Evolutionary conservation across 352 stramenopile genomes (phyloP), one percentile per base, ranked within the genome.

Genomic region (Thalassiosira exigua): DNA sequence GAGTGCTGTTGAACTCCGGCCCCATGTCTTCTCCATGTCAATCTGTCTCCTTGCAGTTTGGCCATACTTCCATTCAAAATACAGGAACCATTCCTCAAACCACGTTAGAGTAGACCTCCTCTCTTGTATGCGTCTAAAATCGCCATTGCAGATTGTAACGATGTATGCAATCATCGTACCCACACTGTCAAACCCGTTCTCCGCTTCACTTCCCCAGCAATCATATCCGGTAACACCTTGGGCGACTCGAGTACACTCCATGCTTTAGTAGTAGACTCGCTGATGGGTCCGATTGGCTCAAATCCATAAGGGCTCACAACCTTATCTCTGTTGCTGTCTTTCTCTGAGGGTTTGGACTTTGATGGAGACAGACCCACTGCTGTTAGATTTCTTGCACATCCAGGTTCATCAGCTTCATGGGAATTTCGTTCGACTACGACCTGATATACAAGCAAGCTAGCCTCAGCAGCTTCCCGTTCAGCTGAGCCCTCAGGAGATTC

Each of bases 51-150:
- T n/a, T 19, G 12, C 26, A 17, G 59, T 69, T 9, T 30, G 17
- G 26, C 4, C 12, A n/a, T 7, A 7, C 33, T 48, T 51, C 60
- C 60, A 79, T 39, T 79, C 50, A 50, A 80, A 80, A 58, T 39
- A 69, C 11, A 69, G 51, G 30, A 73, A 80, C 51, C 51, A 80
- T 29, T 80, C 60, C 57, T 80, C 70, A 42, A 69, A 80, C 70
- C 70, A 80, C n/a, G 70, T 75, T 19, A 74, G 19, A 33, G 30
- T 29, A 41, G 70, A 62, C 17, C 19, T 4, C 32, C 50, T 59
- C 17, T 68, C 21, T 3, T 26, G 36, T 2, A 80, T 74, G 21
- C 39, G 1, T 22, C 69, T 26, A 19, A 80, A 58, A 33, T 79
- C 29, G 3, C 69, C 69, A 66, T 79, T 79, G 22, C 12, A 17